A percentile compares a stretch with the other conserved stretches of the same genome.
These are phyloP conservation scores for Camelina sativa DNA, from an alignment of 345 rosid genomes.

Conservation along the genomic window DNA sequence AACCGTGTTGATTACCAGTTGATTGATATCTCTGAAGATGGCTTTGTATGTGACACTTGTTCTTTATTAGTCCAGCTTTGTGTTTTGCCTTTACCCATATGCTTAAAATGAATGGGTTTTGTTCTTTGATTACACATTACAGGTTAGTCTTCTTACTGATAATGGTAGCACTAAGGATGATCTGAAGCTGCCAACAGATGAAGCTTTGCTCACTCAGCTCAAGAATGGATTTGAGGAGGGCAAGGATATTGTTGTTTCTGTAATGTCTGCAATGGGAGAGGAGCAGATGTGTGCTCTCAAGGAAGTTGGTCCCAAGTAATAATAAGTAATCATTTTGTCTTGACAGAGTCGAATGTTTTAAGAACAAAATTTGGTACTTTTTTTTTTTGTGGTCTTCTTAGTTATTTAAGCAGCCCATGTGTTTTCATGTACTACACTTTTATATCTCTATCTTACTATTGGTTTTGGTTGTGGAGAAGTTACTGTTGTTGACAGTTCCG, in stretches of 20 bases:
- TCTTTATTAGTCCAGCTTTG: background rate
- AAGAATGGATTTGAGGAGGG: conserved; percentile 73
- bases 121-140: background rate
- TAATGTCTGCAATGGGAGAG: conserved; percentile 88
- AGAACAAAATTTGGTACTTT: conserved; percentile 15
- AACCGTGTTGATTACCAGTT: conserved; percentile 70
- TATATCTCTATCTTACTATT: conserved; percentile 20
- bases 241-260: conserved; percentile 70
- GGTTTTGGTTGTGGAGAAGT: conserved; percentile 19
- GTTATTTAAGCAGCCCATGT: conserved; percentile 1
- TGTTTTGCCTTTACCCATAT: background rate
- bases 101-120: background rate
- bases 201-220: conserved; percentile 62
- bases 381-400: background rate
- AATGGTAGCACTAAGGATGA: conserved; percentile 77
- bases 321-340: conserved; percentile 1
- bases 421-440: background rate
- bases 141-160: conserved; percentile 77
- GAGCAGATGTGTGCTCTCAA: conserved; percentile 78
- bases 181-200: conserved; percentile 78
- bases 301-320: conserved; percentile 68
- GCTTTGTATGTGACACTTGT: conserved; percentile 55
- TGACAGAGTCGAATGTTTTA: conserved; percentile 4
- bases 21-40: conserved; percentile 81
- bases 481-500: conserved; percentile 9